These are phyloP conservation scores for Saccharomyces paradoxus DNA, from an alignment of 805 yeast genomes.

Conservation along the genomic window DNA sequence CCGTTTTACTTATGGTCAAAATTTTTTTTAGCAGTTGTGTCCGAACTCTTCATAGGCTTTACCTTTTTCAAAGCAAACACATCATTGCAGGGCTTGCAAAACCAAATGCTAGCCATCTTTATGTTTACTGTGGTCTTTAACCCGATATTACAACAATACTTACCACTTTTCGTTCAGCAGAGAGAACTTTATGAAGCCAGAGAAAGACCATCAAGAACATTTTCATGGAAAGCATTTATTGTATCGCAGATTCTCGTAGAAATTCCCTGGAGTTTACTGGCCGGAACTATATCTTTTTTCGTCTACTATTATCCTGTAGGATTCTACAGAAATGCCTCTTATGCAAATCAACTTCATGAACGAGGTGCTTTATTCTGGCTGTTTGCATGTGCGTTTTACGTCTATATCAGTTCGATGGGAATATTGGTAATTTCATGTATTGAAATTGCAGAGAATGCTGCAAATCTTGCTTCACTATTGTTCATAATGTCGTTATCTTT, in stretches of 20 bases:
- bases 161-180: conserved; percentile 49
- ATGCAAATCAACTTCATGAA: conserved; percentile 35
- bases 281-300: conserved; percentile 50
- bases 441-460: conserved; percentile 50
- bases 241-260: conserved; percentile 52
- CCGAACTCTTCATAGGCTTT: conserved; percentile 57
- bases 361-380: conserved; percentile 47
- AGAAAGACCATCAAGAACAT: conserved; percentile 59
- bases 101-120: conserved; percentile 64
- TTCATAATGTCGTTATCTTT: conserved; percentile 54
- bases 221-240: conserved; percentile 52
- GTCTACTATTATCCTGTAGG: conserved; percentile 64
- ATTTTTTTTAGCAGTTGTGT: conserved; percentile 38
- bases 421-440: conserved; percentile 48
- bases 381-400: conserved; percentile 34
- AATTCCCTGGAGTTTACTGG: conserved; percentile 47
- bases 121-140: conserved; percentile 48
- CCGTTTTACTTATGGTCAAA: conserved; percentile 51
- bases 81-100: conserved; percentile 58
- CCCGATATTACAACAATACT: conserved; percentile 48
- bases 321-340: conserved; percentile 47
- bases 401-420: conserved; percentile 49
- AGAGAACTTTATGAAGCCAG: conserved; percentile 58
- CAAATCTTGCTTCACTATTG: conserved; percentile 43
- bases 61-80: conserved; percentile 55